Conservation (phyloP, 78 protist species). For the Monocercomonoides exilis region DNA sequence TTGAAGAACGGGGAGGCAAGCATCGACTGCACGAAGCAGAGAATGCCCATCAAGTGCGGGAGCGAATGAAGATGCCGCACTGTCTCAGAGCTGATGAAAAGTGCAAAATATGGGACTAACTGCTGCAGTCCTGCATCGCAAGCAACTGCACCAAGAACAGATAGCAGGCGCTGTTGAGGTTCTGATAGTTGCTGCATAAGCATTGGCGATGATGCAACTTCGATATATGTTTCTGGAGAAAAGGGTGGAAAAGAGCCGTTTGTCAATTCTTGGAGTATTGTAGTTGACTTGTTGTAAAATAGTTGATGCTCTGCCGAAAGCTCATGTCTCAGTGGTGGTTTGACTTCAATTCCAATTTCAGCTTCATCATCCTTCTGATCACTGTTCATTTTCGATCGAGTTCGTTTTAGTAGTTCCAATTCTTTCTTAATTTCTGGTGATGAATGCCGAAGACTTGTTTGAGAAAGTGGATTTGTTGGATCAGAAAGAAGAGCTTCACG, state of each 20-base stretch:
- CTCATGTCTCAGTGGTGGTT: neutral
- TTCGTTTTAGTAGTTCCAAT: too few relatives aligned
- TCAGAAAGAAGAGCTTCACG: neutral
- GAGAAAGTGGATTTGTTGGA: neutral
- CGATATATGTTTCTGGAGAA: neutral
- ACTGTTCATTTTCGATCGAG: too few relatives aligned
- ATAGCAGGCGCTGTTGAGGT: too few relatives aligned
- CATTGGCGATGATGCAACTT: too few relatives aligned
- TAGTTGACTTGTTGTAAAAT: neutral
- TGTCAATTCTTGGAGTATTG: neutral
- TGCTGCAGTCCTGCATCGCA: neutral
- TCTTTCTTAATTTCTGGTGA: neutral
- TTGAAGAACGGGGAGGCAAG: neutral
- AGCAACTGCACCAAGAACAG: neutral
- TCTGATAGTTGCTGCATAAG: too few relatives aligned
- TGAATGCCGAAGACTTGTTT: neutral
- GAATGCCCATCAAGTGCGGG: neutral
- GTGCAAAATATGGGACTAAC: neutral
- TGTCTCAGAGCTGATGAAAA: neutral
- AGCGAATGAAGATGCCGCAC: neutral
- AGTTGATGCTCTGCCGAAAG: neutral
- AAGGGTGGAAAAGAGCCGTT: neutral
- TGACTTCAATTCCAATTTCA: neutral
- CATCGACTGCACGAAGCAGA: neutral
- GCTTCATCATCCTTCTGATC: too few relatives aligned